Conservation (phyloP, 2,329 filamentous ascomycete species). For the Colletotrichum higginsianum region DNA sequence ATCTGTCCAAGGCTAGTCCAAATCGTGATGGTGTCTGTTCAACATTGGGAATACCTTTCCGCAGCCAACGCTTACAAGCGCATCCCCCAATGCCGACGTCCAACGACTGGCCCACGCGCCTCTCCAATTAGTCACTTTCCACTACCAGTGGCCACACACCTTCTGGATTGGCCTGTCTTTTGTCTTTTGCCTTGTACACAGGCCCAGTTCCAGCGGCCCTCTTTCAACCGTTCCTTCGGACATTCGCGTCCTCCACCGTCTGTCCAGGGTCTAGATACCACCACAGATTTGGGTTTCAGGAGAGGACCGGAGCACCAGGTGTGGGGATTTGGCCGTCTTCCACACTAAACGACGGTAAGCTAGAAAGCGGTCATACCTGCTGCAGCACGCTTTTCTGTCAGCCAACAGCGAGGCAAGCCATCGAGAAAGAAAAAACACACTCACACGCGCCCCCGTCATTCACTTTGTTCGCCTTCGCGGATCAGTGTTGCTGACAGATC, state of each 20-base stretch:
- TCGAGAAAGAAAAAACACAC: background rate
- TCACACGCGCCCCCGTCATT: background rate
- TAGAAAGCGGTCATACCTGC: conserved; percentile 18
- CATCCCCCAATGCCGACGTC: conserved; percentile 16
- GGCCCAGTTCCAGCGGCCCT: background rate
- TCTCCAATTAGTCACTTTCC: conserved; percentile 1
- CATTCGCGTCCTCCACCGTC: background rate
- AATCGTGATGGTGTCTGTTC: conserved; percentile 16
- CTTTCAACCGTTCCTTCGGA: background rate
- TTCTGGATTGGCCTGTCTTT: background rate
- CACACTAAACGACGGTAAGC: background rate
- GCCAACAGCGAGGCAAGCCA: conserved; percentile 4
- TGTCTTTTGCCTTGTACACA: background rate
- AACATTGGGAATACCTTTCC: background rate
- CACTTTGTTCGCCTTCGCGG: background rate
- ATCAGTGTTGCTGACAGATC: conserved; percentile 37
- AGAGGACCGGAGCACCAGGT: background rate
- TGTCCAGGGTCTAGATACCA: background rate
- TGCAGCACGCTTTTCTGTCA: conserved; percentile 7
- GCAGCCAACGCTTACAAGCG: conserved; percentile 24
- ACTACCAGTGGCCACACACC: background rate
- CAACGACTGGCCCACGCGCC: conserved; percentile 20
- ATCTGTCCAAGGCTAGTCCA: conserved; percentile 6
- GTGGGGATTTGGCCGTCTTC: conserved; percentile 1
- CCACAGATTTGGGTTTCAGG: no score